Percentiles rank a stretch among this genome's conserved stretches.
phyloP scores from a whole-genome alignment of 2,329 filamentous ascomycete genomes.

The Ophidiomyces ophidiicola region DNA sequence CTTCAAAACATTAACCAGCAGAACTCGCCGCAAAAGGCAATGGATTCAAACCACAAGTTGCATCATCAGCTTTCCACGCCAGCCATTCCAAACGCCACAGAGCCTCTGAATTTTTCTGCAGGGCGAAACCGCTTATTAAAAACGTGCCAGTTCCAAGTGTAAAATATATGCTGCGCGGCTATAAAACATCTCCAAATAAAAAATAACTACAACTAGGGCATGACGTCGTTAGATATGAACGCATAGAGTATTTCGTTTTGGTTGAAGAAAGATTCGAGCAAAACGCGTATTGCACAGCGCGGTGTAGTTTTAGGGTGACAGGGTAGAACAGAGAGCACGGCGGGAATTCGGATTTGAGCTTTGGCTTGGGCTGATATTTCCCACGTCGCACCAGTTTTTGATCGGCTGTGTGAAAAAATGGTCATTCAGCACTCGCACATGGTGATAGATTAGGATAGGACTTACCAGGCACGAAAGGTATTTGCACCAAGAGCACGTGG shows the following conservation, averaged over 20 bases:
- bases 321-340: background rate
- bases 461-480: conserved; percentile 85
- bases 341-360: conserved; percentile 1
- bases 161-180: too few relatives aligned
- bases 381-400: conserved; percentile 53
- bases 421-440: conserved; percentile 2
- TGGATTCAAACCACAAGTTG: too few relatives aligned
- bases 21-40: too few relatives aligned
- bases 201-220: conserved; percentile 3
- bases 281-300: too few relatives aligned
- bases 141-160: background rate
- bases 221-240: conserved; percentile 4
- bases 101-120: too few relatives aligned
- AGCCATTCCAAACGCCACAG: background rate
- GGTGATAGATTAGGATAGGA: conserved; percentile 20
- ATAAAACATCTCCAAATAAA: background rate
- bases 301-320: too few relatives aligned
- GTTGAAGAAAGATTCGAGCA: too few relatives aligned
- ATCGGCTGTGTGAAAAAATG: conserved; percentile 39
- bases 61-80: too few relatives aligned
- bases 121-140: background rate
- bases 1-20: too few relatives aligned
- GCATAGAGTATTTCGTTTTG: too few relatives aligned
- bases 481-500: conserved; percentile 83
- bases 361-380: conserved; percentile 6